phyloP scores from a whole-genome alignment of 2,329 filamentous ascomycete genomes.

The Microcera coccophila region DNA sequence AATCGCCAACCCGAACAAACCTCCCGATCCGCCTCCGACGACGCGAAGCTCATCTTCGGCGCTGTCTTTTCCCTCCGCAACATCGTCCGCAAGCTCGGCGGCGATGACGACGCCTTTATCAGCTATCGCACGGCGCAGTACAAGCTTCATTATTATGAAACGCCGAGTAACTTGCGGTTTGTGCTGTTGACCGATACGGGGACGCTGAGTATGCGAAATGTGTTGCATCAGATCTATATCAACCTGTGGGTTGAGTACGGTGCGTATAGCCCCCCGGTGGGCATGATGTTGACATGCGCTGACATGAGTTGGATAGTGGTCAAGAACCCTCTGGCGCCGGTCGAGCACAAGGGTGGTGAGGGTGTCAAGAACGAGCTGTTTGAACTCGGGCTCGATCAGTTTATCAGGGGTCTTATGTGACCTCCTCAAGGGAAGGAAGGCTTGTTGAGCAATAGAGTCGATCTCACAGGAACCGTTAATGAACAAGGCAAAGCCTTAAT shows the following conservation, averaged over 20 bases:
- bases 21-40: constrained; percentile 55
- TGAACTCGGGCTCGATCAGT: constrained; percentile 70
- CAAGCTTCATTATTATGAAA: constrained; percentile 99
- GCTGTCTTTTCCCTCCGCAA: constrained; percentile 94
- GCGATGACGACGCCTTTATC: constrained; percentile 91
- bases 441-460: too few species aligned
- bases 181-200: constrained; percentile 93
- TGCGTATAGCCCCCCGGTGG: constrained; percentile 37
- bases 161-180: constrained; percentile 90
- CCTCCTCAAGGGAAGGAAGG: too few species aligned
- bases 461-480: background rate
- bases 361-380: constrained; percentile 71
- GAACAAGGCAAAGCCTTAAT: too few species aligned
- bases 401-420: constrained; percentile 64
- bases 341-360: constrained; percentile 64
- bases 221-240: constrained; percentile 96
- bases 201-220: constrained; percentile 85
- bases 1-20: constrained; percentile 38
- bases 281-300: constrained; percentile 1
- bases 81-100: constrained; percentile 93
- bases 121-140: constrained; percentile 91
- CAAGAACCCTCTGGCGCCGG: constrained; percentile 65
- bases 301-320: constrained; percentile 48
- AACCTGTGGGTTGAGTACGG: constrained; percentile 96
- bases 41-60: constrained; percentile 96